A percentile compares a stretch with the other conserved stretches of the same genome.
Evolutionary conservation across 805 yeast genomes (phyloP).

Genomic region (Wickerhamomyces ciferrii): DNA sequence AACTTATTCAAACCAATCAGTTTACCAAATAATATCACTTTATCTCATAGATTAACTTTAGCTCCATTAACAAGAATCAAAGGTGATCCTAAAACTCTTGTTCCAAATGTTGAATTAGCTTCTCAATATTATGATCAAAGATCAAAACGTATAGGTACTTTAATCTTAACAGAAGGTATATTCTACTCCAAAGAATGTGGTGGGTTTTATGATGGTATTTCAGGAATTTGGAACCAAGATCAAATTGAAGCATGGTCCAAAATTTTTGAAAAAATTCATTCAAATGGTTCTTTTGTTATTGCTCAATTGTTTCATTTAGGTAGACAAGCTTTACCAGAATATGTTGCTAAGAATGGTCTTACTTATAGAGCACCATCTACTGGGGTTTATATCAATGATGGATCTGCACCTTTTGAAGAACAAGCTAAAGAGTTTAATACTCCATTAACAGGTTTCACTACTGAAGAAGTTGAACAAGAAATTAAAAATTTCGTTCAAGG

Average conservation of each 20-base stretch:
- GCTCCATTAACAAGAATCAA: conserved; percentile 47
- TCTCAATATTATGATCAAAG: conserved; percentile 48
- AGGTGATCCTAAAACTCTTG: conserved; percentile 23
- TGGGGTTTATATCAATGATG: conserved; percentile 15
- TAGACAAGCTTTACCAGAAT: conserved; percentile 26
- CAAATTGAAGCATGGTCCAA: conserved; percentile 44
- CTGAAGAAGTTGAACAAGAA: conserved; percentile 29
- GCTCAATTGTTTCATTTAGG: conserved; percentile 46
- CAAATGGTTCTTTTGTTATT: conserved; percentile 35
- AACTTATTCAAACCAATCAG: conserved; percentile 32
- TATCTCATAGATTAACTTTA: conserved; percentile 34
- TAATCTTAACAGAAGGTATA: conserved; percentile 55
- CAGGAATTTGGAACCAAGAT: conserved; percentile 41
- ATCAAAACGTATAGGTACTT: conserved; percentile 49
- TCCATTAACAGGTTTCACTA: conserved; percentile 15
- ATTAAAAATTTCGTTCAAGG: conserved; percentile 35
- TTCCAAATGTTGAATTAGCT: conserved; percentile 38
- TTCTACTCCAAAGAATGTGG: conserved; percentile 34
- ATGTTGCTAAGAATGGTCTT: conserved; percentile 27
- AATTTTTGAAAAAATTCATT: conserved; percentile 42
- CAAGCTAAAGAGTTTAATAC: conserved; percentile 26
- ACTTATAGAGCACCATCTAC: conserved; percentile 32
- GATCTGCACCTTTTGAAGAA: conserved; percentile 12
- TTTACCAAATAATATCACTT: conserved; percentile 23
- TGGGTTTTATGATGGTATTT: conserved; percentile 30